These are phyloP conservation scores for Kluyveromyces sp. DNA, from an alignment of 1,139 yeast genomes.

Conservation along the genomic window DNA sequence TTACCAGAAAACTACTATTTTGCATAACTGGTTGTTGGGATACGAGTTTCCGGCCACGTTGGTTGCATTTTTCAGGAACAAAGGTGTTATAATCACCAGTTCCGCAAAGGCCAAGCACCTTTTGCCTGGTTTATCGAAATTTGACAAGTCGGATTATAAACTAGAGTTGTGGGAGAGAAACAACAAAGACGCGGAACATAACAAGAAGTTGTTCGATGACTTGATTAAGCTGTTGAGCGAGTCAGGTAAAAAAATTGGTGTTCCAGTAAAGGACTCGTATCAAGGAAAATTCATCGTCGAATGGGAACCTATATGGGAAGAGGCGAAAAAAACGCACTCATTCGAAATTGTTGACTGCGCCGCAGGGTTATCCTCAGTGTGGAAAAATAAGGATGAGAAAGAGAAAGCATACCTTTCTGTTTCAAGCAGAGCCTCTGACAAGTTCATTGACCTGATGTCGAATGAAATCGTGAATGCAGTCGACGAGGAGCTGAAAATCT, in stretches of 20 bases:
- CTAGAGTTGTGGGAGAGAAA: slow-evolving; percentile 72
- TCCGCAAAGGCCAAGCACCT: slow-evolving; percentile 84
- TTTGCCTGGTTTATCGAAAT: slow-evolving; percentile 29
- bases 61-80: slow-evolving; percentile 55
- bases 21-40: slow-evolving; percentile 90
- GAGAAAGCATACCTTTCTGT: slow-evolving; percentile 60
- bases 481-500: slow-evolving; percentile 74
- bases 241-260: slow-evolving; percentile 47
- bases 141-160: slow-evolving; percentile 29
- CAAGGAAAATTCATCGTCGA: slow-evolving; percentile 80
- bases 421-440: slow-evolving; percentile 74
- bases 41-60: slow-evolving; percentile 93
- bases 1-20: slow-evolving; percentile 78
- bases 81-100: slow-evolving; percentile 65
- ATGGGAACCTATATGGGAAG: slow-evolving; percentile 58
- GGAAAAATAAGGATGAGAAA: slow-evolving; percentile 75
- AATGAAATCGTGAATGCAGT: slow-evolving; percentile 84
- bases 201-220: slow-evolving; percentile 56
- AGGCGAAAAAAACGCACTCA: slow-evolving; percentile 32
- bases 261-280: slow-evolving; percentile 63
- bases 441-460: slow-evolving; percentile 75
- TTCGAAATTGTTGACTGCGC: slow-evolving; percentile 52
- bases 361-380: slow-evolving; percentile 46
- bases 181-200: slow-evolving; percentile 69
- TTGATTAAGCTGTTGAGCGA: slow-evolving; percentile 45